A percentile compares a stretch with the other conserved stretches of the same genome.
These are phyloP conservation scores for Xylaria sp. DNA, from an alignment of 2,329 filamentous ascomycete genomes.

Conservation along the genomic window DNA sequence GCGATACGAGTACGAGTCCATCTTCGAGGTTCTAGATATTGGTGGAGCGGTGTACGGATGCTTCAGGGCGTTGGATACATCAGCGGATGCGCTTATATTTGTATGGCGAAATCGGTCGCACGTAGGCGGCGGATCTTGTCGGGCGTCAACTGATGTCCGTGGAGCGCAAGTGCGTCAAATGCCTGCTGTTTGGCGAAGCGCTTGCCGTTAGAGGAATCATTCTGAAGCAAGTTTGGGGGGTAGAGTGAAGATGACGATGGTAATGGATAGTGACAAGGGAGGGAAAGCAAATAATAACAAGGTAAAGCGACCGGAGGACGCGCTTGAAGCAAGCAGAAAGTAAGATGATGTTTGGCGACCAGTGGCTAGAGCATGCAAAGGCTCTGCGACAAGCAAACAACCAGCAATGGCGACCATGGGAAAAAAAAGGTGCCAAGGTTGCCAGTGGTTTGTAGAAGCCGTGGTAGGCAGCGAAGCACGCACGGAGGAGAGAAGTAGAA, in stretches of 20 bases:
- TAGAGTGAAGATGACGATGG: conserved; percentile 34
- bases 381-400: conserved; percentile 51
- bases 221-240: conserved; percentile 51
- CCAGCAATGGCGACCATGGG: conserved; percentile 38
- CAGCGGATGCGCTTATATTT: conserved; percentile 36
- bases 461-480: conserved; percentile 38
- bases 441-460: conserved; percentile 42
- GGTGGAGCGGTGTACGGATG: background rate
- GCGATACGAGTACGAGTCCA: conserved; percentile 69
- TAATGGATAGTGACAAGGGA: conserved; percentile 26
- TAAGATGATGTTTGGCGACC: conserved; percentile 44
- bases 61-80: conserved; percentile 17
- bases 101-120: conserved; percentile 39
- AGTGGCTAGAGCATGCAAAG: conserved; percentile 47
- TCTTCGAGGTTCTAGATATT: conserved; percentile 46
- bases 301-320: conserved; percentile 40
- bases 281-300: conserved; percentile 41
- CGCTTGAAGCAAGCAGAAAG: conserved; percentile 49
- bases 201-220: conserved; percentile 67
- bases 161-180: conserved; percentile 41
- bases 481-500: conserved; percentile 22
- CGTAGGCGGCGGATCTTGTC: conserved; percentile 38
- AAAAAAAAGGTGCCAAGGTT: conserved; percentile 45
- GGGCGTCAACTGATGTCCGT: conserved; percentile 46
- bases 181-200: conserved; percentile 64